A percentile compares a stretch with the other conserved stretches of the same genome.
Evolutionary conservation across 805 yeast genomes (phyloP).

Genomic region (Candida chilensis): DNA sequence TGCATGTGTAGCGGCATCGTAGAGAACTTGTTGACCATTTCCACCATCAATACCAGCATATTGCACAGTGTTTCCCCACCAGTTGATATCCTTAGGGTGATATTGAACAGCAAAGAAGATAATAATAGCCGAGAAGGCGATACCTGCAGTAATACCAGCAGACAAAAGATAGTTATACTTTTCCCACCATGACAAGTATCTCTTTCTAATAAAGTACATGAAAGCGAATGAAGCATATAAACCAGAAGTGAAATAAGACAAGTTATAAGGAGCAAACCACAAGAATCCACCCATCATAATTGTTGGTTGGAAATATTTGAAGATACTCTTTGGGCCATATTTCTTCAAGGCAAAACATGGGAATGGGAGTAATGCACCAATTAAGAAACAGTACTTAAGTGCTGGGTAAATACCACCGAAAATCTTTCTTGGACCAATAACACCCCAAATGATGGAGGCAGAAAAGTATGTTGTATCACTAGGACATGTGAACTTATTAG

Average conservation of each 20-base stretch:
- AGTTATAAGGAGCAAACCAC: conserved; percentile 42
- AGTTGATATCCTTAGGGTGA: conserved; percentile 24
- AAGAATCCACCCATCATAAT: conserved; percentile 41
- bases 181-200: conserved; percentile 65
- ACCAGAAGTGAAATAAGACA: conserved; percentile 49
- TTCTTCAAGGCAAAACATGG: conserved; percentile 24
- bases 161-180: conserved; percentile 63
- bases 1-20: conserved; percentile 9
- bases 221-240: conserved; percentile 48
- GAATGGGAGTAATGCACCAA: conserved; percentile 42
- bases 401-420: conserved; percentile 47
- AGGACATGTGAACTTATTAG: conserved; percentile 39
- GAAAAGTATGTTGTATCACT: conserved; percentile 35
- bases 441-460: conserved; percentile 60
- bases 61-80: conserved; percentile 37
- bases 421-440: conserved; percentile 53
- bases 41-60: conserved; percentile 10
- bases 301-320: conserved; percentile 45
- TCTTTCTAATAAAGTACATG: conserved; percentile 46
- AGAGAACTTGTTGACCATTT: conserved; percentile 9
- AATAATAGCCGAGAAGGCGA: conserved; percentile 52
- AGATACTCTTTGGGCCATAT: conserved; percentile 27
- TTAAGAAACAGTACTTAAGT: conserved; percentile 48
- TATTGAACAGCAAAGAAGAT: conserved; percentile 44
- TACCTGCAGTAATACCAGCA: conserved; percentile 59